Conservation (phyloP, 2,329 filamentous ascomycete genomes). For the Cercospora sp. region DNA sequence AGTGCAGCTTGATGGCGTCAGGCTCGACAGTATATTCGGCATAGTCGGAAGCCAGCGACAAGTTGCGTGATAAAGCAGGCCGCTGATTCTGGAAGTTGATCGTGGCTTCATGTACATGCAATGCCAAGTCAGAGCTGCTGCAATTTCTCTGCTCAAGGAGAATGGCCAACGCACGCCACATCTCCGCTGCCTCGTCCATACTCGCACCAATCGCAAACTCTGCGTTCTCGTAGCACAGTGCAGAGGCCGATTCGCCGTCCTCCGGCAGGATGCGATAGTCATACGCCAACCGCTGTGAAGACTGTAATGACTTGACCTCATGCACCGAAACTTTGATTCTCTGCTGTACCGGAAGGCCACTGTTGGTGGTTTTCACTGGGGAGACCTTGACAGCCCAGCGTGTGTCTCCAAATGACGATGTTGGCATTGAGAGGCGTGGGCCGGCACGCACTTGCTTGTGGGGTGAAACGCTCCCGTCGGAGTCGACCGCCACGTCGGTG, state of each 20-base stretch:
- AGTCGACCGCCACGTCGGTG: slow-evolving; percentile 14
- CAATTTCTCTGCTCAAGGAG: slow-evolving; percentile 66
- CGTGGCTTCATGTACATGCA: slow-evolving; percentile 32
- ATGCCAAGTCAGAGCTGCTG: neutral
- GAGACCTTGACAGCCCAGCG: slow-evolving; percentile 37
- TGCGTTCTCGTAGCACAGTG: slow-evolving; percentile 83
- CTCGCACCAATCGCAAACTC: slow-evolving; percentile 70
- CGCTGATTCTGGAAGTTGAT: slow-evolving; percentile 48
- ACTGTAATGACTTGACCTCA: slow-evolving; percentile 68
- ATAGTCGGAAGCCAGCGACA: slow-evolving; percentile 12
- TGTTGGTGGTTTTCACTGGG: slow-evolving; percentile 27
- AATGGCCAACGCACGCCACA: slow-evolving; percentile 80
- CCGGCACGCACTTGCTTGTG: neutral
- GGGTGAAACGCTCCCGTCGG: slow-evolving; percentile 12
- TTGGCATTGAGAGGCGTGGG: slow-evolving; percentile 51
- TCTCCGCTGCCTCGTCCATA: slow-evolving; percentile 68
- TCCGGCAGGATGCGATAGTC: slow-evolving; percentile 84
- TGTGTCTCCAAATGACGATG: slow-evolving; percentile 46
- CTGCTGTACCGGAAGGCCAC: slow-evolving; percentile 38
- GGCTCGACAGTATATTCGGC: neutral
- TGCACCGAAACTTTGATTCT: slow-evolving; percentile 75
- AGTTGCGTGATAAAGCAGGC: slow-evolving; percentile 15
- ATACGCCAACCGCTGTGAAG: slow-evolving; percentile 74
- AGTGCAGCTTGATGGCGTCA: neutral
- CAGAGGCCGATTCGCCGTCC: slow-evolving; percentile 52